Conservation (phyloP, 768 basidiomycete genomes). For the Russula lepida region DNA sequence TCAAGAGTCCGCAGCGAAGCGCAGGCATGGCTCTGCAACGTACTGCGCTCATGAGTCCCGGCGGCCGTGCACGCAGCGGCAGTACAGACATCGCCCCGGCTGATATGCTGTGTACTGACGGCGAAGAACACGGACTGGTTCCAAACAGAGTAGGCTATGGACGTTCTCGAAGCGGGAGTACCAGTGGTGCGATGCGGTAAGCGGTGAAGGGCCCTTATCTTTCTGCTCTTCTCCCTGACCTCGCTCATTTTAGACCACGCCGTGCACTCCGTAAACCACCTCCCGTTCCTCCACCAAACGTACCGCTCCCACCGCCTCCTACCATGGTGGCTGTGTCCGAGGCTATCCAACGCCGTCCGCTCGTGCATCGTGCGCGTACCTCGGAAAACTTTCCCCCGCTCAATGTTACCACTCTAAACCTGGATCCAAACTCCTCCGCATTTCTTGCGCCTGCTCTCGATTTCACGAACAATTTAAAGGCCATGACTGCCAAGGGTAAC, state of each 20-base stretch:
- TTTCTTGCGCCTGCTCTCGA: neutral
- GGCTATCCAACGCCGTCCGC: constrained; percentile 5
- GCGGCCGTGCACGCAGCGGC: constrained; percentile 13
- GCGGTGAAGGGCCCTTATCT: neutral
- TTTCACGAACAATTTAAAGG: constrained; percentile 8
- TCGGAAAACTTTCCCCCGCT: constrained; percentile 10
- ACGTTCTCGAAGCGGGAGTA: constrained; percentile 17
- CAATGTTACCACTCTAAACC: neutral
- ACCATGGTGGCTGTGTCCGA: neutral
- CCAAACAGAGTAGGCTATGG: neutral
- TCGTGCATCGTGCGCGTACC: constrained; percentile 8
- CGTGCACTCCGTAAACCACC: constrained; percentile 19
- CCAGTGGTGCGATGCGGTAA: constrained; percentile 14
- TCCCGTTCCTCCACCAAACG: constrained; percentile 16
- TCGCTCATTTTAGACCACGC: constrained; percentile 4
- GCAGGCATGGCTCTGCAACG: constrained; percentile 45
- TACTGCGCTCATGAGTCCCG: constrained; percentile 35
- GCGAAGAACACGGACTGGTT: neutral
- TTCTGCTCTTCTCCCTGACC: neutral
- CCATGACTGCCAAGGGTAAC: neutral
- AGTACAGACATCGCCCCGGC: constrained; percentile 3
- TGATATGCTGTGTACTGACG: neutral
- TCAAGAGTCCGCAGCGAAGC: constrained; percentile 48
- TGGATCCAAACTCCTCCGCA: neutral
- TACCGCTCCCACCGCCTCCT: constrained; percentile 14